Evolutionary conservation across 768 basidiomycete species (phyloP).

Genomic region (Pleurotus pulmonarius): DNA sequence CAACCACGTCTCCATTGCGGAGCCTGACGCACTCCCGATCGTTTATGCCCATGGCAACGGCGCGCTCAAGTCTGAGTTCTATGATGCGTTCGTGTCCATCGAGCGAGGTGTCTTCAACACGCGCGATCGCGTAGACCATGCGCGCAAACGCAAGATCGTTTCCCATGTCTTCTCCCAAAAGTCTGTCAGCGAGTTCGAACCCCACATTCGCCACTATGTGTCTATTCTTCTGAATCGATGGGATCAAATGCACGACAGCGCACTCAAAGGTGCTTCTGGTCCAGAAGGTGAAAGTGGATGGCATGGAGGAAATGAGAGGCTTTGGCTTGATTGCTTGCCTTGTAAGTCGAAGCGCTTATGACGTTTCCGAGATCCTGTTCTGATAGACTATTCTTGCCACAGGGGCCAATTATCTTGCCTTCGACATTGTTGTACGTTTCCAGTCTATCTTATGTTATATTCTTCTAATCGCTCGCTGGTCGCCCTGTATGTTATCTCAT

Average conservation of each 20-base stretch:
- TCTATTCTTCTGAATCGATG: slow-evolving; percentile 62
- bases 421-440: slow-evolving; percentile 58
- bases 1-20: slow-evolving; percentile 72
- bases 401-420: slow-evolving; percentile 56
- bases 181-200: slow-evolving; percentile 83
- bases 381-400: slow-evolving; percentile 1
- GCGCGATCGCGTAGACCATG: slow-evolving; percentile 72
- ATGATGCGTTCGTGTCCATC: slow-evolving; percentile 77
- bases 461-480: not conserved
- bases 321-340: slow-evolving; percentile 74
- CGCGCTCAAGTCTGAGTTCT: slow-evolving; percentile 76
- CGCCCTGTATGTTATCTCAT: not conserved
- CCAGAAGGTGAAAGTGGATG: slow-evolving; percentile 63
- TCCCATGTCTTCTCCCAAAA: slow-evolving; percentile 84
- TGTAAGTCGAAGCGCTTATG: slow-evolving; percentile 39
- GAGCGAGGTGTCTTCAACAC: slow-evolving; percentile 75
- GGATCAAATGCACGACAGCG: slow-evolving; percentile 62
- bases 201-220: slow-evolving; percentile 64
- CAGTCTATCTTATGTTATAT: not conserved
- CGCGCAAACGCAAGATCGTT: slow-evolving; percentile 89
- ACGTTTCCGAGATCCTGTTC: slow-evolving; percentile 6
- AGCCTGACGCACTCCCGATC: slow-evolving; percentile 70
- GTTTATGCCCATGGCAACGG: slow-evolving; percentile 85
- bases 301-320: slow-evolving; percentile 54
- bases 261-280: slow-evolving; percentile 53